Conservation (phyloP, 805 yeast genomes). For the Cyberlindnera subsufficiens region DNA sequence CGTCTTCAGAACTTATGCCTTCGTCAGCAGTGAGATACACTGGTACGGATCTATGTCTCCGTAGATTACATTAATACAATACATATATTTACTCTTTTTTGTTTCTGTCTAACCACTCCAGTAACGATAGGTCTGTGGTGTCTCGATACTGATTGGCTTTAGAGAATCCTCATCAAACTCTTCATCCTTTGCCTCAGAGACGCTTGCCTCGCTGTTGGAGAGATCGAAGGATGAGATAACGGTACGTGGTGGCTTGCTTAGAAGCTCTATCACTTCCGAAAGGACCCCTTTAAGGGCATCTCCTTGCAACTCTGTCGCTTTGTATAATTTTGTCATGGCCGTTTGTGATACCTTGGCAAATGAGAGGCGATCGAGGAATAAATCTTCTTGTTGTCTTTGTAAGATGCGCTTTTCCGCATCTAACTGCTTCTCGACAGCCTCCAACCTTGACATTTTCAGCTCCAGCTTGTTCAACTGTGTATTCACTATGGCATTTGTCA, state of each 20-base stretch:
- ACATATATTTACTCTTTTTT: too few relatives aligned
- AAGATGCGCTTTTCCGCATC: conserved; percentile 59
- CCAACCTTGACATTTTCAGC: conserved; percentile 52
- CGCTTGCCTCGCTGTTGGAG: conserved; percentile 15
- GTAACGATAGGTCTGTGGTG: conserved; percentile 58
- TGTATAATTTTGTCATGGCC: conserved; percentile 39
- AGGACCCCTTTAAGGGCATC: conserved; percentile 10
- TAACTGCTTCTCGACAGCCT: conserved; percentile 56
- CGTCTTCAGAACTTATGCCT: too few relatives aligned
- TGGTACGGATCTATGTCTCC: too few relatives aligned
- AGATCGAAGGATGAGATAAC: conserved; percentile 21
- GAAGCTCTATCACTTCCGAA: conserved; percentile 20
- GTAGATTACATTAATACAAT: too few relatives aligned
- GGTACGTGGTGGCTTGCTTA: conserved; percentile 26
- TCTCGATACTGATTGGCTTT: conserved; percentile 53
- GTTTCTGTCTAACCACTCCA: conserved; percentile 44
- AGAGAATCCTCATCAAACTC: conserved; percentile 27
- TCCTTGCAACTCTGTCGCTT: conserved; percentile 13
- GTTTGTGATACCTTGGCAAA: conserved; percentile 52
- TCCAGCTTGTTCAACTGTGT: conserved; percentile 60
- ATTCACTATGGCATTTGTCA: conserved; percentile 52
- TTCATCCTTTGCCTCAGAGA: conserved; percentile 14
- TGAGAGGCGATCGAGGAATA: conserved; percentile 61
- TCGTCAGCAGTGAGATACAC: too few relatives aligned
- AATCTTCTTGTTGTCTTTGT: conserved; percentile 58